Conservation (phyloP, 192 early-diverging fungal species). For the Podila verticillata region DNA sequence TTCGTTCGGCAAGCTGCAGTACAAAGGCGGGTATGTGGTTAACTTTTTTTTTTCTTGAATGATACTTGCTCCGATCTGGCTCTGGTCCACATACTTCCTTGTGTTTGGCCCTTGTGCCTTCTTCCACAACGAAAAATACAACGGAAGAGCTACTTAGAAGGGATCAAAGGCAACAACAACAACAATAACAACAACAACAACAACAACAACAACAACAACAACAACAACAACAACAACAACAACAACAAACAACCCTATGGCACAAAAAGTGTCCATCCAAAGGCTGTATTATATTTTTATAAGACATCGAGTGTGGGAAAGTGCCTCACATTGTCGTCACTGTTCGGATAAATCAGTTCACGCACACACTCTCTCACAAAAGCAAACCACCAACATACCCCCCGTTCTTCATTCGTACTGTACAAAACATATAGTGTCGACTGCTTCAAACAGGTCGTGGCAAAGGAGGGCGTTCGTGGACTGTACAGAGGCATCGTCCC, state of each 20-base stretch:
- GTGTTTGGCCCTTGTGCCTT: no score
- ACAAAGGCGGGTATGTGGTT: conserved; percentile 51
- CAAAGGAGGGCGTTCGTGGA: conserved; percentile 54
- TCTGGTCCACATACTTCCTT: no score
- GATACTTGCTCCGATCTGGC: no score
- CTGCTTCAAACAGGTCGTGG: conserved; percentile 53
- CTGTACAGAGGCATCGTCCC: conserved; percentile 61
- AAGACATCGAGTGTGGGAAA: neutral
- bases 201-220: neutral
- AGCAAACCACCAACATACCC: neutral
- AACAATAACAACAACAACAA: no score
- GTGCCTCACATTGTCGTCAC: neutral
- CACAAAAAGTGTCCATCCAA: no score
- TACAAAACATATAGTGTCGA: conserved; percentile 19
- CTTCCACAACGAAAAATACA: no score
- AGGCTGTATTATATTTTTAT: no score
- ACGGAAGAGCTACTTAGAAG: no score
- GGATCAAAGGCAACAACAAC: no score
- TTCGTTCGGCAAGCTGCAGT: conserved; percentile 61
- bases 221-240: neutral
- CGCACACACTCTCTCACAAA: no score
- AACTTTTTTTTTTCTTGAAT: neutral
- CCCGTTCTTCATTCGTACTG: neutral
- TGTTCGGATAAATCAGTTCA: no score
- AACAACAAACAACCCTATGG: no score